Conservation (phyloP, 495 filamentous ascomycete genomes). For the Podospora anserina region DNA sequence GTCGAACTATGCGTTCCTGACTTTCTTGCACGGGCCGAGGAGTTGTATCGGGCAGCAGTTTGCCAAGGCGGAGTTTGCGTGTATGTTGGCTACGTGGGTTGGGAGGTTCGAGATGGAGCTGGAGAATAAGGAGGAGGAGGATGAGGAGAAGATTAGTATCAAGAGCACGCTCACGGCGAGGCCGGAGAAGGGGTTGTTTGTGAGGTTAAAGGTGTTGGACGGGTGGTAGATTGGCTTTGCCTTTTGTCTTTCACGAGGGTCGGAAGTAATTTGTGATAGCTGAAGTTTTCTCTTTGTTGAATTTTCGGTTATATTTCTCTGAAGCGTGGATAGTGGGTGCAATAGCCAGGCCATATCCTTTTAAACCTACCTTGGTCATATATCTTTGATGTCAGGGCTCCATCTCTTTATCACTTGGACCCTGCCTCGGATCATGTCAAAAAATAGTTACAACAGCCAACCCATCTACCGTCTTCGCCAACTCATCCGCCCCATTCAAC, state of each 20-base stretch:
- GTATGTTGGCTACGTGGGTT: conserved; percentile 70
- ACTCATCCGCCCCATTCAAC: too few relatives aligned
- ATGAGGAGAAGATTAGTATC: conserved; percentile 56
- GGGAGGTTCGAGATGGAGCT: conserved; percentile 68
- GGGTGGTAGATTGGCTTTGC: conserved; percentile 51
- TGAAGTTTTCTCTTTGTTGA: neutral
- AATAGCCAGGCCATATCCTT: too few relatives aligned
- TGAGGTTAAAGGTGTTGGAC: conserved; percentile 57
- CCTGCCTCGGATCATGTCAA: too few relatives aligned
- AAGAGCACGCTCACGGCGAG: conserved; percentile 59
- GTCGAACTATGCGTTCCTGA: conserved; percentile 60
- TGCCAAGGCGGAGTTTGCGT: conserved; percentile 79
- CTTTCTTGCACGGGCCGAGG: conserved; percentile 59
- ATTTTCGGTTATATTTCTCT: too few relatives aligned
- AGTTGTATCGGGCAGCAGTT: conserved; percentile 68
- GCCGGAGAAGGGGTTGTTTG: conserved; percentile 62
- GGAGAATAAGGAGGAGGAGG: conserved; percentile 51
- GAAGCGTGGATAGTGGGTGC: too few relatives aligned
- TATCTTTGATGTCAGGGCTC: too few relatives aligned
- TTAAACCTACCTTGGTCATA: too few relatives aligned
- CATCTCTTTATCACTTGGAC: too few relatives aligned
- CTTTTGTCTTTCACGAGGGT: neutral
- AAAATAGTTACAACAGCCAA: too few relatives aligned
- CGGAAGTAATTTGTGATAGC: neutral
- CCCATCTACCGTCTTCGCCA: too few relatives aligned